These are phyloP conservation scores for Sicyos baderoa DNA, from an alignment of 306 rosid species.

Conservation along the genomic window DNA sequence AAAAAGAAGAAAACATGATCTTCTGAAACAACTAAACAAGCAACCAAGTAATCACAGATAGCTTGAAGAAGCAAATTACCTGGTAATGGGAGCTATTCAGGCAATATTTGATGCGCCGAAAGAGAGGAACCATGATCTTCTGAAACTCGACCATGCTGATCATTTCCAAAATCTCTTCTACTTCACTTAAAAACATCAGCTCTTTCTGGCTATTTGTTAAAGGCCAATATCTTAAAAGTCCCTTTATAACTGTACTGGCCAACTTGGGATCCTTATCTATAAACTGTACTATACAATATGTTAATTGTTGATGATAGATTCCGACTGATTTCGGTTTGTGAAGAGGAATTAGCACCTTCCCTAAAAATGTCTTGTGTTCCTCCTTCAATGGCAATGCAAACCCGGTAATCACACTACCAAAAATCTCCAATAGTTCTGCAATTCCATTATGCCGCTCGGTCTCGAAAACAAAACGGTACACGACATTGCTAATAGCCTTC, in stretches of 20 bases:
- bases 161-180: slow-evolving; percentile 92
- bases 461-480: slow-evolving; percentile 79
- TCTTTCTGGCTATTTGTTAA: slow-evolving; percentile 94
- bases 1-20: not conserved
- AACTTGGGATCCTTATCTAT: slow-evolving; percentile 88
- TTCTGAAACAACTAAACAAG: not conserved
- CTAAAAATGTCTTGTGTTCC: slow-evolving; percentile 79
- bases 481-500: slow-evolving; percentile 78
- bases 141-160: slow-evolving; percentile 78
- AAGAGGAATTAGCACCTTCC: slow-evolving; percentile 82
- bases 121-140: slow-evolving; percentile 71
- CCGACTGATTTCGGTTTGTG: slow-evolving; percentile 96
- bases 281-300: slow-evolving; percentile 85
- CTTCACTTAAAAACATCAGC: slow-evolving; percentile 91
- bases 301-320: slow-evolving; percentile 78
- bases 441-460: slow-evolving; percentile 89
- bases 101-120: slow-evolving; percentile 62
- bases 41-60: not conserved
- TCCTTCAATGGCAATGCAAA: slow-evolving; percentile 95
- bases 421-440: slow-evolving; percentile 92
- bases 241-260: slow-evolving; percentile 70
- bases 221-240: slow-evolving; percentile 92
- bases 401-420: slow-evolving; percentile 92
- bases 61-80: slow-evolving; percentile 32
- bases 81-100: slow-evolving; percentile 86